Percentiles rank a stretch among this genome's conserved stretches.
phyloP scores from a whole-genome alignment of 805 yeast genomes.

The Candida berthetii region DNA sequence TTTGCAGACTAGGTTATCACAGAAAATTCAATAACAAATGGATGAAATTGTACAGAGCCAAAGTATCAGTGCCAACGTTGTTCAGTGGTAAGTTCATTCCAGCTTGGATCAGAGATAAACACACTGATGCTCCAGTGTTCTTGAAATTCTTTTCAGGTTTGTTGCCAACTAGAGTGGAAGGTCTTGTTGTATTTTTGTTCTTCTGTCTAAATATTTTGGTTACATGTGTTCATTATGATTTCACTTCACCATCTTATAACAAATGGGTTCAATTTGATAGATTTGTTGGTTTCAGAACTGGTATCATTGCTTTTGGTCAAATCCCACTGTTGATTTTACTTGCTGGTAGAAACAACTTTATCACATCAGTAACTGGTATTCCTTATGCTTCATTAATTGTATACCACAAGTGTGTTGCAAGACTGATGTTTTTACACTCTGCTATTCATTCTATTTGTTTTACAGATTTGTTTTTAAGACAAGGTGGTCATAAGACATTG shows the following conservation, averaged over 20 bases:
- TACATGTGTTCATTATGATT: constrained; percentile 8
- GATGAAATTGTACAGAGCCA: constrained; percentile 12
- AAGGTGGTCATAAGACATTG: constrained; percentile 1
- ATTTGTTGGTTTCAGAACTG: constrained; percentile 16
- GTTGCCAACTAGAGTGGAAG: constrained; percentile 17
- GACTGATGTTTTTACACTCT: constrained; percentile 27
- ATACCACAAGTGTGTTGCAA: constrained; percentile 60
- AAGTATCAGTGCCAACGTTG: constrained; percentile 15
- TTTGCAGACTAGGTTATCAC: constrained; percentile 16
- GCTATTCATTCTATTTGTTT: constrained; percentile 14
- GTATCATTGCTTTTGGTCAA: constrained; percentile 22
- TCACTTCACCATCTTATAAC: neutral
- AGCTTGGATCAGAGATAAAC: constrained; percentile 3
- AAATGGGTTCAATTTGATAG: neutral
- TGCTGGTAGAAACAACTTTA: constrained; percentile 66
- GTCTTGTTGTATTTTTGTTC: constrained; percentile 29
- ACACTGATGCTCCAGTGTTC: constrained; percentile 2
- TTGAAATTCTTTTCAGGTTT: constrained; percentile 8
- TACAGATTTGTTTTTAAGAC: constrained; percentile 4
- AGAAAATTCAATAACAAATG: constrained; percentile 6
- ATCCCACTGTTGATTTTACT: constrained; percentile 54
- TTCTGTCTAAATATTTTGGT: constrained; percentile 15
- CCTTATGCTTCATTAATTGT: constrained; percentile 54
- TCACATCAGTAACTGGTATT: constrained; percentile 57
- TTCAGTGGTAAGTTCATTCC: constrained; percentile 4